Base-by-base conservation (phyloP, 169 alveolate genomes). In the Plasmodium fragile region DNA sequence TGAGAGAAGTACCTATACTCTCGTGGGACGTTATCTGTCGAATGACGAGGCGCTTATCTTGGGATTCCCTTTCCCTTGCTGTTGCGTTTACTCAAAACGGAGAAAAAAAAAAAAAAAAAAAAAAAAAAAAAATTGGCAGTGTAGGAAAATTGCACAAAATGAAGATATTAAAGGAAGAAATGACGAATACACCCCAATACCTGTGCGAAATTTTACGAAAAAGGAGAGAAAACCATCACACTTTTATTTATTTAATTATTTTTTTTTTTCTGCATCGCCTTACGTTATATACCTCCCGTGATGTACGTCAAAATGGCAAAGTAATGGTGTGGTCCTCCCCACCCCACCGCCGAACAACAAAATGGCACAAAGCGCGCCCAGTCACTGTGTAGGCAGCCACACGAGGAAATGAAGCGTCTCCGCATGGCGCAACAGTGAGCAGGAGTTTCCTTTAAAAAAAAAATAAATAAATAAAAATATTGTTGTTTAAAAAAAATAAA, bases 31-130 rank as follows among this genome's bases (percentile, higher is more conserved):
- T 45, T 45, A 45, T 45, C 11, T 45, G 11, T 45, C 55, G 55
- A 4, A 13, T 13, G 18, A 11, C 55, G 55, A 11, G 11, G 55
- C 55, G 55, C 55, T 45, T 45, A 45, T n/a, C 55, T 45, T 10
- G 55, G 55, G 55, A 10, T 45, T 45, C 55, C 52, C 52, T 36
- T 36, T 36, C 43, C 43, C 43, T 41, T 41, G 16, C 55, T 45
- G 18, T 72, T 72, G 52, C 41, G 28, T 32, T 72, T 72, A 72
- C 18, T 10, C 55, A 45, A 11, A 72, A 72, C 34, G 41, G 41
- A 72, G 32, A 25, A 72, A 72, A 72, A 72, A 72, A 72, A n/a
- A 72, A 72, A 72, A 72, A 72, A n/a, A 72, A 72, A 72, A 3
- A 72, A 72, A 72, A 72, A n/a, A n/a, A n/a, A n/a, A n/a, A n/a